Conservation (phyloP, 192 early-diverging fungal species). For the Coemansia sp. region DNA sequence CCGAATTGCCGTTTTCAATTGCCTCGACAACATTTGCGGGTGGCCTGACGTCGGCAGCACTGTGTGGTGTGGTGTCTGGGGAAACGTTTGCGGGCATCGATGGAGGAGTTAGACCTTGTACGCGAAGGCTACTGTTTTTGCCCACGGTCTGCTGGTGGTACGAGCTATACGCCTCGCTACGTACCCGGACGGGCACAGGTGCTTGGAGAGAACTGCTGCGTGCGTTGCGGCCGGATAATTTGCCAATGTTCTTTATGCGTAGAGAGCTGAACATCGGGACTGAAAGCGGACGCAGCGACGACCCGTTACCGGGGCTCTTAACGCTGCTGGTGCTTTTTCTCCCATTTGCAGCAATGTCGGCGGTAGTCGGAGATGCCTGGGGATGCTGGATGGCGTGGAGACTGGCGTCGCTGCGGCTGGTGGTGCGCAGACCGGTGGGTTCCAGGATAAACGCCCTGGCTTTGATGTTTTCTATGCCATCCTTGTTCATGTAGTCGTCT, state of each 20-base stretch:
- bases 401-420: conserved; percentile 22
- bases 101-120: conserved; percentile 18
- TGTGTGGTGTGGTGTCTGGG: background rate
- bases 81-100: background rate
- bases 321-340: background rate
- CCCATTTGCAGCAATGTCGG: background rate
- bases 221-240: background rate
- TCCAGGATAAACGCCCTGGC: conserved; percentile 65
- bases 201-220: conserved; percentile 20
- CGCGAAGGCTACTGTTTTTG: conserved; percentile 24
- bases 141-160: conserved; percentile 44
- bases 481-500: conserved; percentile 53
- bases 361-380: background rate
- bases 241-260: conserved; percentile 16
- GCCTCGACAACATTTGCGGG: background rate
- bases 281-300: conserved; percentile 13
- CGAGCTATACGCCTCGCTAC: conserved; percentile 46
- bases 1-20: background rate
- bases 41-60: background rate
- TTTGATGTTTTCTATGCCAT: conserved; percentile 43
- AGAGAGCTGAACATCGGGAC: conserved; percentile 23
- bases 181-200: conserved; percentile 47
- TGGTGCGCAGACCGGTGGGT: conserved; percentile 56
- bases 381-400: conserved; percentile 25
- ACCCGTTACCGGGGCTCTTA: background rate